Evolutionary conservation across 2,329 filamentous ascomycete species (phyloP), one percentile per base, ranked within the genome.

Genomic region (Fusarium setosum): DNA sequence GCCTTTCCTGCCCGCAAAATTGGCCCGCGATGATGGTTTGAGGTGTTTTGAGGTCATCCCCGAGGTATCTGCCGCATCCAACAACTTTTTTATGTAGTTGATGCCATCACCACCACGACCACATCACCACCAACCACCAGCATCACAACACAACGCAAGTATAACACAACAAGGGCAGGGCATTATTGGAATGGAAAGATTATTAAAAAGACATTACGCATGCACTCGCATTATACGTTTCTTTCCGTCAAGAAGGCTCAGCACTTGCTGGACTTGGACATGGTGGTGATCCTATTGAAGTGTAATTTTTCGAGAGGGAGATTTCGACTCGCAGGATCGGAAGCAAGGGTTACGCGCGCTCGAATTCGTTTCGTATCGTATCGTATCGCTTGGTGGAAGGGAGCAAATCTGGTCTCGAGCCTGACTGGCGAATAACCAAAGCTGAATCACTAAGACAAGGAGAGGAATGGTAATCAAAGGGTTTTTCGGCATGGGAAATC

Each of bases 21-120:
- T 8, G n/a, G 12, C 12, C n/a, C 50, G 17, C 38, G 21, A 17
- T 31, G 61, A 59, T 50, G 18, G 47, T 68, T 51, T 10, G 5
- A 21, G 38, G 61, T 70, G 66, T 64, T 67, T 58, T 42, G 56
- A 56, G 38, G 53, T 45, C 42, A 48, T 53, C 48, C 21, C 10
- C 17, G 6, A 41, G 49, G n/a, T 7, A 17, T 29, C 15, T 20
- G 15, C 40, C 11, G 10, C 34, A 41, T 23, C 21, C 45, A 48
- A 20, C 47, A 18, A 48, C 35, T 32, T 51, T 32, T 51, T 34
- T 40, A 21, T n/a, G 29, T 9, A 12, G 20, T 47, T 63, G 54
- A 61, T 17, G 52, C 18, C 40, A 48, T 49, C 61, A 50, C 18
- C 56, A 51, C 34, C 49, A 64, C 17, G 26, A 54, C n/a, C 23